phyloP scores from a whole-genome alignment of 2,329 filamentous ascomycete species.

The Juglanconis juglandina region DNA sequence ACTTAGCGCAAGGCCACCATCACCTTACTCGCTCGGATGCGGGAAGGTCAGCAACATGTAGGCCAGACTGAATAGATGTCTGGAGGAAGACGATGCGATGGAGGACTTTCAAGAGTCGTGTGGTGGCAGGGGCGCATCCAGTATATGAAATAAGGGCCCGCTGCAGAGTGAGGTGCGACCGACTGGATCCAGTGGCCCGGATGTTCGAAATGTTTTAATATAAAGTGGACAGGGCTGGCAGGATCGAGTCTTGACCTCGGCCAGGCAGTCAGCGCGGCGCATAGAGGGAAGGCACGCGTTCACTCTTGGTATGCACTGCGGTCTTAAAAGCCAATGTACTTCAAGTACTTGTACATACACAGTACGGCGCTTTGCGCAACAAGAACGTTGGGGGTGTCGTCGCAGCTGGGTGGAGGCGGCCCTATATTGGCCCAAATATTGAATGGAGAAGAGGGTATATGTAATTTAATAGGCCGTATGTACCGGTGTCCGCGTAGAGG shows the following conservation, averaged over 20 bases:
- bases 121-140: slow-evolving; percentile 11
- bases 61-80: not conserved
- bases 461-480: too few relatives aligned
- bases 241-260: slow-evolving; percentile 8
- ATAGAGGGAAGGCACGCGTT: not conserved
- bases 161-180: not conserved
- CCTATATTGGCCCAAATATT: slow-evolving; percentile 13
- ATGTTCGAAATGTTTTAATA: slow-evolving; percentile 16
- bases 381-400: slow-evolving; percentile 8
- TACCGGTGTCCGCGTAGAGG: not conserved
- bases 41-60: slow-evolving; percentile 13
- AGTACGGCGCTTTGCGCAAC: slow-evolving; percentile 7
- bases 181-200: slow-evolving; percentile 8
- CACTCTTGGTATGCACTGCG: not conserved
- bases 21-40: slow-evolving; percentile 6
- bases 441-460: slow-evolving; percentile 5
- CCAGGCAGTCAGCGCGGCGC: not conserved
- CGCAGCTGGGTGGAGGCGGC: slow-evolving; percentile 14
- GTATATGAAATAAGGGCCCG: slow-evolving; percentile 12
- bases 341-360: too few relatives aligned
- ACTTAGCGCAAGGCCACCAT: slow-evolving; percentile 5
- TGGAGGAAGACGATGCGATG: slow-evolving; percentile 11
- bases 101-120: slow-evolving; percentile 7
- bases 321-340: not conserved
- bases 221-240: slow-evolving; percentile 18